Evolutionary conservation across 1,284 basidiomycete genomes (phyloP).

Genomic region (Coniferiporia weirii): DNA sequence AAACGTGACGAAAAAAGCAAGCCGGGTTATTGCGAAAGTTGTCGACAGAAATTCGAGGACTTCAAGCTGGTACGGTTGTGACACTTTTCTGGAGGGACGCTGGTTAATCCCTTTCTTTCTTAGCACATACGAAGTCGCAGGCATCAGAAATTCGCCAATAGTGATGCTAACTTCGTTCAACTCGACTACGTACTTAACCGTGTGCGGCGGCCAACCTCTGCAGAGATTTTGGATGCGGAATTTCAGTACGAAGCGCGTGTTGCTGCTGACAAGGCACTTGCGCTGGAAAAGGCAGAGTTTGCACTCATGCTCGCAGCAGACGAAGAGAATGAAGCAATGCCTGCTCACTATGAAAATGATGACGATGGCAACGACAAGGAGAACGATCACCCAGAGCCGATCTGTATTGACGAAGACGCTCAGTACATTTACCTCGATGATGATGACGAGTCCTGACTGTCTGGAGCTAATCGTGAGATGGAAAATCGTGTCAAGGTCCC

Average conservation of each 20-base stretch:
- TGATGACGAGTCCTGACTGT: background rate
- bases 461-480: too few relatives aligned
- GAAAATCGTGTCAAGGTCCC: too few relatives aligned
- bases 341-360: constrained; percentile 17
- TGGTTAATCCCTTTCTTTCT: constrained; percentile 3
- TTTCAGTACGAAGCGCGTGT: background rate
- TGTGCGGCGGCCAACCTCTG: constrained; percentile 60
- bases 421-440: constrained; percentile 18
- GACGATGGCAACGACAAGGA: constrained; percentile 17
- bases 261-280: constrained; percentile 2
- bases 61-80: constrained; percentile 66
- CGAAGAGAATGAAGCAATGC: constrained; percentile 1
- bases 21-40: constrained; percentile 98
- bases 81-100: background rate
- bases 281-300: constrained; percentile 12
- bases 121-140: constrained; percentile 77
- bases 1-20: constrained; percentile 82
- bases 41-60: constrained; percentile 85
- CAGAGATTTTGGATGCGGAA: constrained; percentile 33
- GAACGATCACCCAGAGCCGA: background rate
- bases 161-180: constrained; percentile 76
- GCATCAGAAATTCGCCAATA: constrained; percentile 84
- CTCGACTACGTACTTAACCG: constrained; percentile 78
- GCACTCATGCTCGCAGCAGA: background rate
- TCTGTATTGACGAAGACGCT: background rate